These are phyloP conservation scores for Hirschfeldia incana DNA, from an alignment of 345 rosid genomes.

Conservation along the genomic window DNA sequence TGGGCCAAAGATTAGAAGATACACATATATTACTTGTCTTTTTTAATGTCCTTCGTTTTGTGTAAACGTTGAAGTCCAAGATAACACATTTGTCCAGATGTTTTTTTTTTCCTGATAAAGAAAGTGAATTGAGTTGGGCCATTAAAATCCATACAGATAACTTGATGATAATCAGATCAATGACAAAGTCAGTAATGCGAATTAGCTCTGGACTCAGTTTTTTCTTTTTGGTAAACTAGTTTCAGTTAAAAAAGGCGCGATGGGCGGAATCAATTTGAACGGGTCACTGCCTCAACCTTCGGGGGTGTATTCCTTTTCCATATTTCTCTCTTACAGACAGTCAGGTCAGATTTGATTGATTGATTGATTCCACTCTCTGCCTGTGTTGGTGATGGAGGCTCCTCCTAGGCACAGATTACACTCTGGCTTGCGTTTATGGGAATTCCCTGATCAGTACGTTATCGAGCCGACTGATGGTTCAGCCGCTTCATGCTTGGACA, in stretches of 20 bases:
- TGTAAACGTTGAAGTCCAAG: constrained; percentile 1
- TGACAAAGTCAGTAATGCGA: neutral
- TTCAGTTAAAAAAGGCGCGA: neutral
- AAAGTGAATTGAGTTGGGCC: constrained; percentile 20
- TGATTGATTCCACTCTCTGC: neutral
- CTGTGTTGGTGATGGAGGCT: constrained; percentile 60
- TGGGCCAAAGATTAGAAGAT: constrained; percentile 3
- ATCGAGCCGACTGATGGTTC: constrained; percentile 94
- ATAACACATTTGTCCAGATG: constrained; percentile 5
- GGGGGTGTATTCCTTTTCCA: neutral
- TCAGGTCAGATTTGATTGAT: neutral
- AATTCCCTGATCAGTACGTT: constrained; percentile 87
- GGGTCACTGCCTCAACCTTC: constrained; percentile 14
- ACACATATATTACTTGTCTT: neutral
- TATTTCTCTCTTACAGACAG: neutral
- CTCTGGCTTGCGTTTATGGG: constrained; percentile 87
- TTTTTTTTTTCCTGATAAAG: neutral
- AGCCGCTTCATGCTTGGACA: constrained; percentile 56
- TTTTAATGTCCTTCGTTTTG: constrained; percentile 4
- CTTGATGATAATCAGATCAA: neutral
- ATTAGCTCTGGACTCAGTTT: neutral
- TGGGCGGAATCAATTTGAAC: constrained; percentile 18
- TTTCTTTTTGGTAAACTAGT: neutral
- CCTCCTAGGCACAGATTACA: constrained; percentile 61
- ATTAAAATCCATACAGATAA: constrained; percentile 5